Conservation (phyloP, 2,329 filamentous ascomycete species). For the Colletotrichum costaricense region DNA sequence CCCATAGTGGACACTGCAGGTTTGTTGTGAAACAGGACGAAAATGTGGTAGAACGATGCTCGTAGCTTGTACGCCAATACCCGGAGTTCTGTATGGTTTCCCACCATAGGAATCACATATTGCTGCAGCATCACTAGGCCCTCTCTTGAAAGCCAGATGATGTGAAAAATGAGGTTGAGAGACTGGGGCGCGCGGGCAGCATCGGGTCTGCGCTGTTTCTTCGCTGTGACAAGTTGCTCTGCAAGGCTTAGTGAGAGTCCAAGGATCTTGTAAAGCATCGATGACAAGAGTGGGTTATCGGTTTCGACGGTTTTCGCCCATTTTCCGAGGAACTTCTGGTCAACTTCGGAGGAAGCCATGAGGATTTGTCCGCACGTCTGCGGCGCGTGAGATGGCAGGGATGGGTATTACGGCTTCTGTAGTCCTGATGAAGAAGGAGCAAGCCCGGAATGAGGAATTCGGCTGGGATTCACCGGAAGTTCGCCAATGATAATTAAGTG, state of each 20-base stretch:
- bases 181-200: constrained; percentile 81
- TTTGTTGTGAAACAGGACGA: constrained; percentile 94
- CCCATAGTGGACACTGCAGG: constrained; percentile 77
- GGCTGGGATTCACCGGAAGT: neutral
- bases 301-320: constrained; percentile 84
- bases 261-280: constrained; percentile 89
- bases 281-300: constrained; percentile 82
- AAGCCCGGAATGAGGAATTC: neutral
- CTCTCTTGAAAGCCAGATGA: constrained; percentile 95
- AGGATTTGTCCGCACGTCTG: constrained; percentile 35
- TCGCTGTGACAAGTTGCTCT: constrained; percentile 83
- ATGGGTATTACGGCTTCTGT: neutral
- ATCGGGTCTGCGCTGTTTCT: constrained; percentile 86
- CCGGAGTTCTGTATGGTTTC: constrained; percentile 82
- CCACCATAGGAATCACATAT: constrained; percentile 88
- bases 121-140: constrained; percentile 88
- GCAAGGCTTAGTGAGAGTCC: constrained; percentile 91
- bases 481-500: neutral
- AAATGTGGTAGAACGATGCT: constrained; percentile 96
- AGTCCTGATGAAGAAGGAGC: neutral
- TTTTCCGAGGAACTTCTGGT: constrained; percentile 95
- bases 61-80: constrained; percentile 92
- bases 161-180: constrained; percentile 85
- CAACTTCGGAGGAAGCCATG: constrained; percentile 97
- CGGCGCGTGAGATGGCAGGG: neutral